These are phyloP conservation scores for Wickerhamomyces canadensis DNA, from an alignment of 805 yeast species.

Conservation along the genomic window DNA sequence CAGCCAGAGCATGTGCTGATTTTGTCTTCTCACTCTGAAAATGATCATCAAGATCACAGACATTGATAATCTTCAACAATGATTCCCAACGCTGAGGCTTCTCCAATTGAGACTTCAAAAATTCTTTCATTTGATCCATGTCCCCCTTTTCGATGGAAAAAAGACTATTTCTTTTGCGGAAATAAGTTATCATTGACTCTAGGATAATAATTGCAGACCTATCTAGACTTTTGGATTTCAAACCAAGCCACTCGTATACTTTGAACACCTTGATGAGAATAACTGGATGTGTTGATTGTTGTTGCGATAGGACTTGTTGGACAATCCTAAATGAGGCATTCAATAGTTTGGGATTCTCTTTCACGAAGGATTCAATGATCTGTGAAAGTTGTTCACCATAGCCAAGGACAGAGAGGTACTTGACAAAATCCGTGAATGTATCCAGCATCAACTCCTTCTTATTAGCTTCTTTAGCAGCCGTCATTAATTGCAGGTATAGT, in stretches of 20 bases:
- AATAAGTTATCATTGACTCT: background rate
- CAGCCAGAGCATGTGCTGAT: no score
- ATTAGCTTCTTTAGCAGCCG: background rate
- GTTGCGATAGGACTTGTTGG: constrained; percentile 1
- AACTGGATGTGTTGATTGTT: background rate
- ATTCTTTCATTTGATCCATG: background rate
- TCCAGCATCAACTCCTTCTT: constrained; percentile 4
- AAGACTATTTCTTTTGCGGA: background rate
- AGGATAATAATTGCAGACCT: background rate
- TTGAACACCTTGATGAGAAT: background rate
- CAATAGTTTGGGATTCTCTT: constrained; percentile 2
- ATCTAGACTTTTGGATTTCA: background rate
- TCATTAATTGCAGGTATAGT: constrained; percentile 17
- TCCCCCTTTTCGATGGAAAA: background rate
- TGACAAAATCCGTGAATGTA: constrained; percentile 11
- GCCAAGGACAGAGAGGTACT: constrained; percentile 12
- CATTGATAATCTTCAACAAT: background rate
- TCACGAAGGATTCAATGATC: constrained; percentile 1
- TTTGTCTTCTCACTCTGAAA: no score
- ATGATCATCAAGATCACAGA: background rate
- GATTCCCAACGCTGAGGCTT: no score
- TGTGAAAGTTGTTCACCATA: constrained; percentile 9
- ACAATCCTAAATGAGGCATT: background rate
- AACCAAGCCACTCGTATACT: background rate
- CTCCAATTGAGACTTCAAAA: background rate